A percentile compares a stretch with the other conserved stretches of the same genome.
Evolutionary conservation across 2,329 filamentous ascomycete species (phyloP).

Genomic region (Grosmannia serpens): DNA sequence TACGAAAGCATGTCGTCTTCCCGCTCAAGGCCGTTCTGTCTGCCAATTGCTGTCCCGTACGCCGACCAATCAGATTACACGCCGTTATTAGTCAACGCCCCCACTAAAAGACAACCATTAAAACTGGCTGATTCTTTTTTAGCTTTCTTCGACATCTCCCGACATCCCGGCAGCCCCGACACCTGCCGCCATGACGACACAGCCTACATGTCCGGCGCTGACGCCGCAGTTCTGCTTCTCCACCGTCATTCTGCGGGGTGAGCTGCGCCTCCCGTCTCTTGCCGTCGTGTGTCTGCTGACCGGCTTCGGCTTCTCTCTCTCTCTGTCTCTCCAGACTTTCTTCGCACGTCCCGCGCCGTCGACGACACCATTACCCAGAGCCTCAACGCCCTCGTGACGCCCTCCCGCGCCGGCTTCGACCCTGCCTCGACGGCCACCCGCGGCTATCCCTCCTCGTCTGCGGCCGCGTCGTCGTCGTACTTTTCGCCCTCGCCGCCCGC

Average conservation of each 20-base stretch:
- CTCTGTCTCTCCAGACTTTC: constrained; percentile 55
- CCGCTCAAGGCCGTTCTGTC: background rate
- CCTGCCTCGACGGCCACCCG: constrained; percentile 62
- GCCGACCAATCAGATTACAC: background rate
- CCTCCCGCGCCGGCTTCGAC: constrained; percentile 62
- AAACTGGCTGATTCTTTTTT: background rate
- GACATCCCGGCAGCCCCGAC: background rate
- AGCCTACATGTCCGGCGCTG: constrained; percentile 32
- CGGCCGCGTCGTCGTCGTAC: constrained; percentile 39
- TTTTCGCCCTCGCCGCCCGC: constrained; percentile 46
- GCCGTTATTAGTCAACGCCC: background rate
- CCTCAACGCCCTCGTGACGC: constrained; percentile 77
- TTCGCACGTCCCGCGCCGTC: constrained; percentile 75
- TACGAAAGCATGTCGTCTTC: too few species aligned
- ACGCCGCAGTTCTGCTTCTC: constrained; percentile 73
- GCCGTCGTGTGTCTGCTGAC: background rate
- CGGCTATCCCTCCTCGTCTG: constrained; percentile 34
- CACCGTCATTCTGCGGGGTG: constrained; percentile 56
- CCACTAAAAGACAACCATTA: background rate
- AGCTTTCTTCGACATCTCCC: background rate
- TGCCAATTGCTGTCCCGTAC: background rate
- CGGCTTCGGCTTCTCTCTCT: background rate
- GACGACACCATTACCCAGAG: constrained; percentile 93
- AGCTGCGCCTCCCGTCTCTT: constrained; percentile 11
- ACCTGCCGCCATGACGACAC: constrained; percentile 13